Conservation (phyloP, 345 rosid genomes). For the Gossypium thurberi region DNA sequence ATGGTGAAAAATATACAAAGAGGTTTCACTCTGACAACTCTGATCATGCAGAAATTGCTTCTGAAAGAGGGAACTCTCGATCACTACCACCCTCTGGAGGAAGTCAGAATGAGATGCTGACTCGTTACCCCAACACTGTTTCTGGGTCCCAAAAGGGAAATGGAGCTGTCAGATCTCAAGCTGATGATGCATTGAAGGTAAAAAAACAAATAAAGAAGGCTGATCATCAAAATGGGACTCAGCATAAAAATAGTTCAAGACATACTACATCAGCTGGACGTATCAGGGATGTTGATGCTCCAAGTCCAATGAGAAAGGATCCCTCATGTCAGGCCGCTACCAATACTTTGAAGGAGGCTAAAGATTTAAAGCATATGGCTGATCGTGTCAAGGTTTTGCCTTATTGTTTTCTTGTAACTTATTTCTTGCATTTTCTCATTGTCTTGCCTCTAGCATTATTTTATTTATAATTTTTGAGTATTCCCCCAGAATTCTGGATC, state of each 20-base stretch:
- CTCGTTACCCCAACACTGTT: constrained; percentile 16
- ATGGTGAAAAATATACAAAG: constrained; percentile 30
- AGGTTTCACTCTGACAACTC: constrained; percentile 24
- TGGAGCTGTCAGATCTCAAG: constrained; percentile 29
- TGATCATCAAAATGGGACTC: constrained; percentile 46
- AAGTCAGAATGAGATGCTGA: constrained; percentile 34
- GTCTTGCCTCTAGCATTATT: not conserved
- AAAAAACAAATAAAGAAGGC: constrained; percentile 35
- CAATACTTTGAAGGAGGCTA: constrained; percentile 84
- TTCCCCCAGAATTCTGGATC: constrained; percentile 57
- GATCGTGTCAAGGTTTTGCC: constrained; percentile 80
- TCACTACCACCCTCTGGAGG: constrained; percentile 41
- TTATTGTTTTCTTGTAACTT: constrained; percentile 7
- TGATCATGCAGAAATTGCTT: constrained; percentile 30
- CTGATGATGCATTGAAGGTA: constrained; percentile 33
- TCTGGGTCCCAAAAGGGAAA: constrained; percentile 34
- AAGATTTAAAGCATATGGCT: constrained; percentile 83
- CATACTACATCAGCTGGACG: constrained; percentile 49
- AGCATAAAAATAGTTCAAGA: constrained; percentile 28
- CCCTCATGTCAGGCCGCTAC: constrained; percentile 54
- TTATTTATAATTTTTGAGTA: constrained; percentile 6
- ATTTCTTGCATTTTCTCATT: constrained; percentile 6
- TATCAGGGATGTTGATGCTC: constrained; percentile 45
- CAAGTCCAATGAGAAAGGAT: constrained; percentile 71
- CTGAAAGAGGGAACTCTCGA: constrained; percentile 36